phyloP scores from a whole-genome alignment of 2,329 filamentous ascomycete species.

The Clarireedia paspali region DNA sequence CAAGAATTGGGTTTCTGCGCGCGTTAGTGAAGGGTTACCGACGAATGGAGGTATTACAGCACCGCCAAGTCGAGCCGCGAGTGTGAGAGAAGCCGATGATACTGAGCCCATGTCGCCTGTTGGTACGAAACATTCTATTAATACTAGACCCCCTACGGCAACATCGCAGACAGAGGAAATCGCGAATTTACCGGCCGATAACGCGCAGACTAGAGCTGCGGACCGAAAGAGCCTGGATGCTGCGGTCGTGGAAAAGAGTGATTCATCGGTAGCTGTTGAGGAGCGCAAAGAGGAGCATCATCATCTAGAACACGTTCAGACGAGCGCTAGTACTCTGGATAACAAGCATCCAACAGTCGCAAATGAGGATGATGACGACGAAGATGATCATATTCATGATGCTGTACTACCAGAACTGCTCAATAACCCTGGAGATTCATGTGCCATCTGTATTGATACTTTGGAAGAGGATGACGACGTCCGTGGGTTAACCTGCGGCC shows the following conservation, averaged over 20 bases:
- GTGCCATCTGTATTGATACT: constrained; percentile 91
- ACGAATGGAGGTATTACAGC: constrained; percentile 76
- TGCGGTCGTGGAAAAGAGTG: constrained; percentile 16
- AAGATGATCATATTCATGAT: constrained; percentile 70
- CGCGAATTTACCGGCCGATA: constrained; percentile 11
- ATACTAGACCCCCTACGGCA: constrained; percentile 18
- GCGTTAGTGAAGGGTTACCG: constrained; percentile 76
- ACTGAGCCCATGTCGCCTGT: constrained; percentile 35
- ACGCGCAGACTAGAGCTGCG: constrained; percentile 8
- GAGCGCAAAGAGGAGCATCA: constrained; percentile 22
- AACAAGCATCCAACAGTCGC: constrained; percentile 30
- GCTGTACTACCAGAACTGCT: constrained; percentile 76
- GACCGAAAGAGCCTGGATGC: constrained; percentile 17
- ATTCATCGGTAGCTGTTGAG: constrained; percentile 4
- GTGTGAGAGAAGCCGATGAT: constrained; percentile 60
- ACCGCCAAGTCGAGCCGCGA: constrained; percentile 64
- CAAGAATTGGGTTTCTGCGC: constrained; percentile 83
- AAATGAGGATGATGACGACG: constrained; percentile 60
- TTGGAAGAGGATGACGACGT: constrained; percentile 95
- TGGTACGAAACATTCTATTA: constrained; percentile 30
- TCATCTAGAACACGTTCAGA: constrained; percentile 23
- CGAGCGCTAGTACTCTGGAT: constrained; percentile 27
- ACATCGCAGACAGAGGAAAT: constrained; percentile 15
- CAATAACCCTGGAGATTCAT: constrained; percentile 79
- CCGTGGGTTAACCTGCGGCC: constrained; percentile 88